Evolutionary conservation across 441 rosid species (phyloP), one percentile per base, ranked within the genome.

Genomic region (Euphorbia celastroides): DNA sequence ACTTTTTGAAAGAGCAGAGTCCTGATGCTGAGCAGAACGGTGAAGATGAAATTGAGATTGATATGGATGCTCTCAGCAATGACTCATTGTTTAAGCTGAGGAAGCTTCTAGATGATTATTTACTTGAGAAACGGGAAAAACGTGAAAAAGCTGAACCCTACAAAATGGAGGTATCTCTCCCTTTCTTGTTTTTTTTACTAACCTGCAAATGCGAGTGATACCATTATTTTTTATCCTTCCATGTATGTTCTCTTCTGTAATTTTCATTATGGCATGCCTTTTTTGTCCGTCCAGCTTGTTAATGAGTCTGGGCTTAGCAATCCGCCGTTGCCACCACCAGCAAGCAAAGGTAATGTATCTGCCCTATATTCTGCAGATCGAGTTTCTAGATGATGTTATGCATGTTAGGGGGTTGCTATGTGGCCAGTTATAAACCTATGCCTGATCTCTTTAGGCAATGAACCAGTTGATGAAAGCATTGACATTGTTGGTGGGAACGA

Each of bases 1-100:
- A 93, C 57, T 81, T 93, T 63, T 83, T 93, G 17, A 89, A 85
- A 73, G 86, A 86, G 81, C 83, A 88, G 23, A 82, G 88, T 70
- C 65, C 64, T 69, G 51, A 52, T 75, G 87, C 74, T 32, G 90
- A 76, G 56, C 89, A 81, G 74, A 71, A 78, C 20, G 78, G 73
- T 12, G 97, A 91, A 63, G 88, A 78, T 67, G 98, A 90, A 80
- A 82, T 93, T 75, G 97, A 89, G 85, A 85, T 93, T 73, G 97
- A 93, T 77, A 82, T 93, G 65, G 87, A 84, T 71, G 79, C 88
- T 50, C 88, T 93, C 14, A 75, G 85, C 54, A 81, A 84, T 76
- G 95, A 83, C 66, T 79, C 81, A 22, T 75, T 90, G 87, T 88
- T 89, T 68, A 77, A 60, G 68, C 72, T 93, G 65, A 79, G 87